Evolutionary conservation across 345 rosid genomes (phyloP), one percentile per base, ranked within the genome.

Genomic region (Corchorus capsularis): DNA sequence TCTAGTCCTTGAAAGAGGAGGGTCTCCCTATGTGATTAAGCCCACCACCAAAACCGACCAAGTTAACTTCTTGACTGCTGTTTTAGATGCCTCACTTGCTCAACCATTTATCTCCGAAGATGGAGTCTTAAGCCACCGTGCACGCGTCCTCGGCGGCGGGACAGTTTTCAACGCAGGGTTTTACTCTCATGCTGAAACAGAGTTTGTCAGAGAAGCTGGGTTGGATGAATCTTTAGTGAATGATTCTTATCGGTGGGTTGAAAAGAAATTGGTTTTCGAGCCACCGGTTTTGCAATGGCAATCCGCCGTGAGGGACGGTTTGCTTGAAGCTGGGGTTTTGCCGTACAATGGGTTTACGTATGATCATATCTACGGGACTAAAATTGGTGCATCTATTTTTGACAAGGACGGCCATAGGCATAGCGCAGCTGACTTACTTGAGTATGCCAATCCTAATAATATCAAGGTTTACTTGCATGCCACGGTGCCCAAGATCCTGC

Each of bases 61-160:
- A 0, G 84, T 53, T 17, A 83, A 81, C 82, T 92, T 89, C 73
- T 78, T 75, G 0, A 49, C 47, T 8, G 69, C 85, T 2, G 83
- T 92, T 49, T 77, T 83, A 0, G 89, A 89, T 78, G 19, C 32
- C 43, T 82, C 97, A 0, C 83, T 90, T 46, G 79, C 98, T 16
- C 96, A 94, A 71, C 79, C 79, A 14, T 92, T 94, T 45, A 20
- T 89, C 27, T 91, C 97, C 0, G 90, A 92, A 61, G 97, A 94
- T 62, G 96, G 96, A 0, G 98, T 94, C 16, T 82, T 78, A 82
- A 92, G 86, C 88, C 39, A 91, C 15, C 87, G 94, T 3, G 93
- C 96, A 0, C 89, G 96, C 1, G 96, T 94, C 5, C 88, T 94
- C 0, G 97, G 98, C 0, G 98, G 98, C 3, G 98, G 96, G 5